These are phyloP conservation scores for Whalleya microplaca DNA, from an alignment of 2,329 filamentous ascomycete species.

Conservation along the genomic window DNA sequence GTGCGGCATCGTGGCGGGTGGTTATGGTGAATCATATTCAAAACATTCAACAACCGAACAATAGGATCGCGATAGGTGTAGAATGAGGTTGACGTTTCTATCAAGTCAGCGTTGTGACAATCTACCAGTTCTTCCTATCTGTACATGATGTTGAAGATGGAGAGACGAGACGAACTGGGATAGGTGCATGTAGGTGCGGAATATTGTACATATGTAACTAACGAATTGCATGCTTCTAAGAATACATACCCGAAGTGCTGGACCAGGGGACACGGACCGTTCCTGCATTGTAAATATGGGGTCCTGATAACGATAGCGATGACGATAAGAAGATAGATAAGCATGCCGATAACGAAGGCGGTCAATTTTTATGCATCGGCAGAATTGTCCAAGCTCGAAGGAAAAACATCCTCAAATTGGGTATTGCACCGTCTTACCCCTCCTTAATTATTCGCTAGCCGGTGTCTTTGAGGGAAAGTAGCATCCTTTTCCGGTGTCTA, in stretches of 20 bases:
- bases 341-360: constrained; percentile 30
- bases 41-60: constrained; percentile 21
- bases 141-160: too few species aligned
- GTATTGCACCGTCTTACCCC: background rate
- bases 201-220: too few species aligned
- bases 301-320: constrained; percentile 18
- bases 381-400: constrained; percentile 21
- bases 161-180: too few species aligned
- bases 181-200: too few species aligned
- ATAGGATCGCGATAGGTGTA: background rate
- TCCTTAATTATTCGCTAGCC: background rate
- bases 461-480: background rate
- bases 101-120: too few species aligned
- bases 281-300: too few species aligned
- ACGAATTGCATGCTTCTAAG: too few species aligned
- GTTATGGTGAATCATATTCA: constrained; percentile 27
- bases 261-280: too few species aligned
- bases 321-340: constrained; percentile 1
- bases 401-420: background rate
- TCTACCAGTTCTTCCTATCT: too few species aligned
- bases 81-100: background rate
- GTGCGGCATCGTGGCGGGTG: constrained; percentile 50
- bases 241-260: too few species aligned
- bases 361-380: constrained; percentile 34
- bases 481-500: too few species aligned